phyloP scores from a whole-genome alignment of 805 yeast genomes.

The Danielia reshetovae region DNA sequence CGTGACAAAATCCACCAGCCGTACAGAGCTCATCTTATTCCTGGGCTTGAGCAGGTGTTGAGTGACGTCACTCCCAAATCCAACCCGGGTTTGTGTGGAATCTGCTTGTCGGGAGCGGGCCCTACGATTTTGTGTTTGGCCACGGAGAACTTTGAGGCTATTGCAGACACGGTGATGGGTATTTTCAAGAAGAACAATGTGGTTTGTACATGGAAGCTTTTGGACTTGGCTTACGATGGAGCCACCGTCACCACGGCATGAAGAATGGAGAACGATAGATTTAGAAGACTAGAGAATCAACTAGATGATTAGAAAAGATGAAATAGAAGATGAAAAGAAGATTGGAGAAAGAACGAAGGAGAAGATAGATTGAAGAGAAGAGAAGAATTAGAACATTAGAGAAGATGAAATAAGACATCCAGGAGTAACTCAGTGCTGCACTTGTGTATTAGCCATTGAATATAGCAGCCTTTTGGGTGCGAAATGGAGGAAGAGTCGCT shows the following conservation, averaged over 20 bases:
- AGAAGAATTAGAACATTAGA: too few relatives aligned
- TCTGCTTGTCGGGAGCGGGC: slow-evolving; percentile 96
- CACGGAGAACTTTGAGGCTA: slow-evolving; percentile 77
- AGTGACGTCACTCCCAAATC: slow-evolving; percentile 74
- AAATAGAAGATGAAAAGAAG: too few relatives aligned
- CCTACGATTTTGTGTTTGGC: slow-evolving; percentile 95
- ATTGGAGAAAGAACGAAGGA: too few relatives aligned
- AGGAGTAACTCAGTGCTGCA: too few relatives aligned
- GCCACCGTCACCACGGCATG: slow-evolving; percentile 64
- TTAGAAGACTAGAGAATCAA: too few relatives aligned
- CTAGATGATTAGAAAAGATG: too few relatives aligned
- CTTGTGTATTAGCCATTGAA: too few relatives aligned
- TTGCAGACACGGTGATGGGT: slow-evolving; percentile 70
- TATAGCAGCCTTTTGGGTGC: too few relatives aligned
- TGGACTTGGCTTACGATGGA: slow-evolving; percentile 87
- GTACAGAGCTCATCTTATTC: slow-evolving; percentile 87
- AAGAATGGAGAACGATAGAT: too few relatives aligned
- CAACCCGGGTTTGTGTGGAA: slow-evolving; percentile 84
- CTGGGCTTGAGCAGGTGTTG: slow-evolving; percentile 83
- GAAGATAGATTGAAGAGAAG: too few relatives aligned
- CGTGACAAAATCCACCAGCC: slow-evolving; percentile 97
- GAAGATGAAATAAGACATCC: too few relatives aligned
- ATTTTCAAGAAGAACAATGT: slow-evolving; percentile 67
- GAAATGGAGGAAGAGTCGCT: too few relatives aligned
- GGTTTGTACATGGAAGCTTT: slow-evolving; percentile 74